phyloP scores from a whole-genome alignment of 1,284 basidiomycete genomes.

The Boletellus deceptivus region DNA sequence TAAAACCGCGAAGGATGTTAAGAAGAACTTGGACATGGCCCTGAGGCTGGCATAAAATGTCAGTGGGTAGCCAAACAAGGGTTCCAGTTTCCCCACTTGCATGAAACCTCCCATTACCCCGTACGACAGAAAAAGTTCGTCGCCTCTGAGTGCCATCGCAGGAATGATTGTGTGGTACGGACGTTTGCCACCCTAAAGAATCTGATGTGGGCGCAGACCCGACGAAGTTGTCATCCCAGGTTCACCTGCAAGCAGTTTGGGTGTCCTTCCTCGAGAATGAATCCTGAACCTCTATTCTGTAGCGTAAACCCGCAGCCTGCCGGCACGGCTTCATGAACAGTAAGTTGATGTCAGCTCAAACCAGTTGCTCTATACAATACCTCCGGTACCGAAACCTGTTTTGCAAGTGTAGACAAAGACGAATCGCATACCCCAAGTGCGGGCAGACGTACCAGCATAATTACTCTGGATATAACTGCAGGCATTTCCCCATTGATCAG shows the following conservation, averaged over 20 bases:
- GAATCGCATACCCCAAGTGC: not conserved
- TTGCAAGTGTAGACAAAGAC: slow-evolving; percentile 2
- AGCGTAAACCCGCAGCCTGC: slow-evolving; percentile 94
- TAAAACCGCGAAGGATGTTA: slow-evolving; percentile 85
- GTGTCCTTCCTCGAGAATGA: slow-evolving; percentile 77
- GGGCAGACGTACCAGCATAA: slow-evolving; percentile 62
- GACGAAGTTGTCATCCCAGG: not conserved
- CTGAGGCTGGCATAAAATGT: slow-evolving; percentile 58
- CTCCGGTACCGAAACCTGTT: slow-evolving; percentile 75
- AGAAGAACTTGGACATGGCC: slow-evolving; percentile 94
- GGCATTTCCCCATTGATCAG: slow-evolving; percentile 89
- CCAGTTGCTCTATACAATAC: slow-evolving; percentile 35
- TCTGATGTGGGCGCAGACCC: not conserved
- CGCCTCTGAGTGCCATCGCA: slow-evolving; percentile 78
- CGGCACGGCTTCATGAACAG: slow-evolving; percentile 63
- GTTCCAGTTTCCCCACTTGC: slow-evolving; percentile 55
- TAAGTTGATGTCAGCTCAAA: slow-evolving; percentile 7
- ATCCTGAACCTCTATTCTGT: slow-evolving; percentile 90
- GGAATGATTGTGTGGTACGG: slow-evolving; percentile 98
- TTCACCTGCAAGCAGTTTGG: slow-evolving; percentile 73
- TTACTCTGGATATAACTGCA: slow-evolving; percentile 96
- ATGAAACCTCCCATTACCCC: slow-evolving; percentile 97
- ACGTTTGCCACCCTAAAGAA: slow-evolving; percentile 70
- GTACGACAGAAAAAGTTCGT: slow-evolving; percentile 85
- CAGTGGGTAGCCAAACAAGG: not conserved